Conservation (phyloP, 1,139 yeast species). For the Kodamaea suecica region DNA sequence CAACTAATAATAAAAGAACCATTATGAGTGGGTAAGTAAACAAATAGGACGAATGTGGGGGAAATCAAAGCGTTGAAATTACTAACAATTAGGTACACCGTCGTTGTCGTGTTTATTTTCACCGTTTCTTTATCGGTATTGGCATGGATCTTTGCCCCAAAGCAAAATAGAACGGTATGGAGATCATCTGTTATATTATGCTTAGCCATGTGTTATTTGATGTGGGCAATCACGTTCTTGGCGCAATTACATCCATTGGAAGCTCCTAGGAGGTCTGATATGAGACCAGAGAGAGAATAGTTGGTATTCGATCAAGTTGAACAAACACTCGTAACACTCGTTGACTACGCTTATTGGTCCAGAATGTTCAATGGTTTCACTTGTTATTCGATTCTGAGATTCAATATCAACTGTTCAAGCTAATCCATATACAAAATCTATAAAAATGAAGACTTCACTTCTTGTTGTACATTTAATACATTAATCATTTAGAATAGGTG, state of each 20-base stretch:
- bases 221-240: conserved; percentile 93
- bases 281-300: conserved; percentile 57
- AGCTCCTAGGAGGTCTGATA: conserved; percentile 73
- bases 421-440: conserved; percentile 1
- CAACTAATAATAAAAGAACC: not conserved
- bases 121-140: conserved; percentile 59
- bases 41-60: conserved; percentile 1
- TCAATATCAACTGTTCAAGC: too few relatives aligned
- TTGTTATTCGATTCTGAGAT: not conserved
- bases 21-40: conserved; percentile 33
- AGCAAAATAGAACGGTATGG: conserved; percentile 71
- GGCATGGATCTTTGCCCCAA: conserved; percentile 65
- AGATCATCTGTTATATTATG: conserved; percentile 82
- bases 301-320: too few relatives aligned
- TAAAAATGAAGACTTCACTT: conserved; percentile 1
- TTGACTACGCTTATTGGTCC: too few relatives aligned
- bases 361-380: conserved; percentile 1
- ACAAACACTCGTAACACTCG: too few relatives aligned
- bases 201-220: conserved; percentile 81
- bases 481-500: not conserved
- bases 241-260: conserved; percentile 80
- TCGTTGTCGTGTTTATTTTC: conserved; percentile 59
- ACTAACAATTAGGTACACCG: conserved; percentile 59
- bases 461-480: conserved; percentile 1
- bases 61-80: not conserved